Conservation (phyloP, 192 early-diverging fungal species). For the Backusella mclennaniae region DNA sequence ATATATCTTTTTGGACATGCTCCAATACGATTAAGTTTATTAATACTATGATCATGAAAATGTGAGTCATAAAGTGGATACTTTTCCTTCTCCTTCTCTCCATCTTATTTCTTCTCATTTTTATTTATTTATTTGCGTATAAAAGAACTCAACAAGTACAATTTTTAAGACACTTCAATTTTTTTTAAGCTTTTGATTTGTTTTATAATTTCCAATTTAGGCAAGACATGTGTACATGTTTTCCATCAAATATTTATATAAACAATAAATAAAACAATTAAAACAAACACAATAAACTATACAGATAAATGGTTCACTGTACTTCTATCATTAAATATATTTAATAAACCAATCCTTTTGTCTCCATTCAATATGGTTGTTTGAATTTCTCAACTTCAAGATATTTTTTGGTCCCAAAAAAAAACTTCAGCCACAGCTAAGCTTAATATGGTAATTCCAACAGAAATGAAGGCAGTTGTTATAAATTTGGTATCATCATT, state of each 20-base stretch:
- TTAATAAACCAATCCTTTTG: neutral
- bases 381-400: neutral
- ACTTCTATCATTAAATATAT: neutral
- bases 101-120: neutral
- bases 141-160: neutral
- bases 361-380: neutral
- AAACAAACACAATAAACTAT: neutral
- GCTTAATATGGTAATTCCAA: neutral
- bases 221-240: neutral
- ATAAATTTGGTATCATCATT: too few relatives aligned
- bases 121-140: neutral
- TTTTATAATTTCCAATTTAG: neutral
- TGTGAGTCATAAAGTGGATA: neutral
- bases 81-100: neutral
- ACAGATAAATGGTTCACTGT: neutral
- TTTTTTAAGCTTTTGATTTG: neutral
- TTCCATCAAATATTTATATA: neutral
- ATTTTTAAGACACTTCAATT: neutral
- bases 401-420: neutral
- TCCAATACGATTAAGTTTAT: neutral
- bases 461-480: too few relatives aligned
- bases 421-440: neutral
- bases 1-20: neutral
- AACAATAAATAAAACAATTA: conserved; percentile 3
- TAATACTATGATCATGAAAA: neutral